These are phyloP conservation scores for Xylaria sp. DNA, from an alignment of 2,329 filamentous ascomycete species.

Conservation along the genomic window DNA sequence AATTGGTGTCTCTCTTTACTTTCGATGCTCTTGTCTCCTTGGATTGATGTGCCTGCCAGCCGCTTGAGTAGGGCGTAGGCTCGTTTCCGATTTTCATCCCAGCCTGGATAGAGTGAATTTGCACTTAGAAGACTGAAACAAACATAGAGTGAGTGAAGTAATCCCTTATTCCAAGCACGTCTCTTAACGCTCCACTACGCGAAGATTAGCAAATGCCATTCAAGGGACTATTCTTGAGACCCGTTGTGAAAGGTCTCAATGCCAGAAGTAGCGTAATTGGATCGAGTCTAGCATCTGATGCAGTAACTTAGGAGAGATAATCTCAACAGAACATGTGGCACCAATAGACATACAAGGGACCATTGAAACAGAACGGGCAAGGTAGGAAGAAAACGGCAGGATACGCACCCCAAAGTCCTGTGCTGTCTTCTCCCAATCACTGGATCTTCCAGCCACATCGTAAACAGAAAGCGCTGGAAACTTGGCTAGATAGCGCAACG, in stretches of 20 bases:
- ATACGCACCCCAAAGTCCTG: background rate
- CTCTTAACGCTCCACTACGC: background rate
- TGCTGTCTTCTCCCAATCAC: constrained; percentile 39
- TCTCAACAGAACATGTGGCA: background rate
- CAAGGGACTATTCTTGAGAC: background rate
- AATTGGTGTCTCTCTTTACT: background rate
- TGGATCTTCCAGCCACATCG: constrained; percentile 43
- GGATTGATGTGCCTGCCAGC: background rate
- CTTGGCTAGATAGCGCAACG: constrained; percentile 44
- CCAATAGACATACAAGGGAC: background rate
- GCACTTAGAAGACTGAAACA: background rate
- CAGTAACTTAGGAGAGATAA: background rate
- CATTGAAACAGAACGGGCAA: background rate
- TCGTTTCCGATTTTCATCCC: background rate
- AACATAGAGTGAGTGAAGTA: background rate
- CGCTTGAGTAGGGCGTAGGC: background rate
- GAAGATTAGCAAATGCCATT: background rate
- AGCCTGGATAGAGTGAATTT: background rate
- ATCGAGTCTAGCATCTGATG: background rate
- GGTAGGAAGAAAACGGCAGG: too few relatives aligned
- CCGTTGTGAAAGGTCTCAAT: background rate
- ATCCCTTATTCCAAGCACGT: background rate
- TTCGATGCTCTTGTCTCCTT: background rate
- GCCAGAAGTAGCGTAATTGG: background rate
- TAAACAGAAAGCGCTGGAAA: constrained; percentile 51